Base-by-base conservation (phyloP, 1,139 yeast species). In the Suhomyces bolitotheri region DNA sequence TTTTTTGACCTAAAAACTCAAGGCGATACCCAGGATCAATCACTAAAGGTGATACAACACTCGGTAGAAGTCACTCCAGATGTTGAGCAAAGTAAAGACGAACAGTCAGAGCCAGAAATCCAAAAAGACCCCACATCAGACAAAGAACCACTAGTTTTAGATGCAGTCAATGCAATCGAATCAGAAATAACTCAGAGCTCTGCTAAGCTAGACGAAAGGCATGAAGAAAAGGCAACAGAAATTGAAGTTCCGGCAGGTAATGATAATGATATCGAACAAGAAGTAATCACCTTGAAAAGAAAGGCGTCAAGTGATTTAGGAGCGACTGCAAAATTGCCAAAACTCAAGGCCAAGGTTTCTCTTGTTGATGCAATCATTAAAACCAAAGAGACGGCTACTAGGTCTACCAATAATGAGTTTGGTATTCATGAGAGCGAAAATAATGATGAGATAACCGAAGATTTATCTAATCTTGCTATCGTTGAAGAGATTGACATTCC, bases 351-450 rank as follows among this genome's bases (percentile, higher is more conserved):
- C 11, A 51, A 47, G 25, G 49, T 54, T 2, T 53, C 62, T 1
- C 49, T 67, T 11, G 56, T 55, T 5, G 70, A 65, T 41, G 74
- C 74, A 2, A 52, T 68, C 3, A 49, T 51, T 24, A 50, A 56
- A 33, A 55, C 71, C 2, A 65, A 62, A 41, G 49, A 56, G 33
- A 45, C 49, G 30, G 63, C 66, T 4, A 46, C 44, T 3, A 51
- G 54, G 14, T 40, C 46, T 4, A 47, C 59, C n/a, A 56, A 61
- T 23, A 43, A 51, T 26, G 65, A 64, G 29, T 47, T 65, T 7
- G 67, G 66, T 3, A 43, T 61, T 7, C 51, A 46, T 6, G 51
- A 46, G 3, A 43, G 33, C 2, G 39, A 46, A 4, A n/a, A n/a
- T n/a, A n/a, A n/a, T n/a, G 27, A 36, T 4, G 27, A 29, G 5